These are phyloP conservation scores for Mortierella sp. DNA, from an alignment of 371 early-diverging fungal species.

Conservation along the genomic window DNA sequence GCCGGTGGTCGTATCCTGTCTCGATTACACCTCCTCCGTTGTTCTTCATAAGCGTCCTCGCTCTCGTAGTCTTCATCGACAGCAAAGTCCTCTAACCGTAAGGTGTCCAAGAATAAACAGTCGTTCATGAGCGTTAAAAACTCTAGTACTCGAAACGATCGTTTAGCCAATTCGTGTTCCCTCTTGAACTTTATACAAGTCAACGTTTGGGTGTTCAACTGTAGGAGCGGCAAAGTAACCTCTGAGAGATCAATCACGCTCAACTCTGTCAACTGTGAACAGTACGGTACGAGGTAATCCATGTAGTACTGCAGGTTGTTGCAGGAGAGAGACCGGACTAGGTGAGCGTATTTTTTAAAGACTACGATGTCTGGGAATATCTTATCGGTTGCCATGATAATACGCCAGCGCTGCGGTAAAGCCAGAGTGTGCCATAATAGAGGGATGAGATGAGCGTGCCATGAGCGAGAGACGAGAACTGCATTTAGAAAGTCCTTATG, in stretches of 20 bases:
- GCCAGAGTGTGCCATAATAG: slow-evolving; percentile 27
- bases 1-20: neutral
- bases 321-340: slow-evolving; percentile 25
- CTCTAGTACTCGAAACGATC: neutral
- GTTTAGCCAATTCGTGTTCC: neutral
- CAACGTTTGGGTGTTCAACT: slow-evolving; percentile 16
- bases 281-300: slow-evolving; percentile 16
- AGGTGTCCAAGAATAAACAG: slow-evolving; percentile 3
- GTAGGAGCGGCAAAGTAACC: slow-evolving; percentile 9
- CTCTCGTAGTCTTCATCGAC: slow-evolving; percentile 10
- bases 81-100: slow-evolving; percentile 12
- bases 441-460: slow-evolving; percentile 24
- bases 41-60: neutral
- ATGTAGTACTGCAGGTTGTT: slow-evolving; percentile 18
- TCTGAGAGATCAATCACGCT: slow-evolving; percentile 14
- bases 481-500: neutral
- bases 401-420: slow-evolving; percentile 20
- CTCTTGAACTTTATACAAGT: neutral
- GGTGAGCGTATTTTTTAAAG: slow-evolving; percentile 12
- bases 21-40: neutral
- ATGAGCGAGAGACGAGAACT: neutral
- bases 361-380: slow-evolving; percentile 10
- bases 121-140: slow-evolving; percentile 11
- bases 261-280: slow-evolving; percentile 18
- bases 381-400: slow-evolving; percentile 6